Base-by-base conservation (phyloP, 2,329 filamentous ascomycete genomes). In the Lasiodiplodia gonubiensis region DNA sequence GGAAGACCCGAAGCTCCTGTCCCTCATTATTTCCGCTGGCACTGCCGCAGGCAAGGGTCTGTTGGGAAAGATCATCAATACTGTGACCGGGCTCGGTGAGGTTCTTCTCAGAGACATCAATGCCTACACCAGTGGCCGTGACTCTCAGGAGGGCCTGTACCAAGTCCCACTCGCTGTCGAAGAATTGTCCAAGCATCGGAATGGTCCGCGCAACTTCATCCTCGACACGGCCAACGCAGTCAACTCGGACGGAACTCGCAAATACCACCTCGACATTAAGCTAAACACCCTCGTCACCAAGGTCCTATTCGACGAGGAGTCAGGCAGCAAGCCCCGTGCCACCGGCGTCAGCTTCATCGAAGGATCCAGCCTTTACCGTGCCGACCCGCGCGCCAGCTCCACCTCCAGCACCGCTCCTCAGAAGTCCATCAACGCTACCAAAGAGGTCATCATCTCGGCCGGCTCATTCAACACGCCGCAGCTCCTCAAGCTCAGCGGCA, bases 271-370 rank as follows among this genome's bases (percentile, higher is more conserved):
- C 1, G 85, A 88, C 68, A 80, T 89, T 64, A 80, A 82, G 53
- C 80, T 84, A 2, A 90, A 90, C 77, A 87, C 84, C 48, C 79
- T 91, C 55, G 91, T 87, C 69, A 89, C 90, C 60, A 89, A 89
- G 76, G 78, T 93, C 75, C 80, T 82, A 42, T 90, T 89, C 70
- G 89, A 90, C 42, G 85, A 89, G 3, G 85, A 89, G 3, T 88
- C 87, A 73, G 63, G 39, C 4, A 27, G 35, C n/a, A 65, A 25
- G 63, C 63, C 63, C 11, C 89, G 72, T 27, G 81, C 81, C 1
- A 79, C 76, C 18, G 80, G 80, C 67, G 80, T 82, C 8, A 77
- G 81, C 69, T 82, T 79, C 70, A 75, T 80, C 59, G 74, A 78
- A n/a, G 80, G 80, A 12, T 69, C 72, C 54, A 73, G 74, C 35